These are phyloP conservation scores for Meredithiella fracta DNA, from an alignment of 2,329 filamentous ascomycete species.

Conservation along the genomic window DNA sequence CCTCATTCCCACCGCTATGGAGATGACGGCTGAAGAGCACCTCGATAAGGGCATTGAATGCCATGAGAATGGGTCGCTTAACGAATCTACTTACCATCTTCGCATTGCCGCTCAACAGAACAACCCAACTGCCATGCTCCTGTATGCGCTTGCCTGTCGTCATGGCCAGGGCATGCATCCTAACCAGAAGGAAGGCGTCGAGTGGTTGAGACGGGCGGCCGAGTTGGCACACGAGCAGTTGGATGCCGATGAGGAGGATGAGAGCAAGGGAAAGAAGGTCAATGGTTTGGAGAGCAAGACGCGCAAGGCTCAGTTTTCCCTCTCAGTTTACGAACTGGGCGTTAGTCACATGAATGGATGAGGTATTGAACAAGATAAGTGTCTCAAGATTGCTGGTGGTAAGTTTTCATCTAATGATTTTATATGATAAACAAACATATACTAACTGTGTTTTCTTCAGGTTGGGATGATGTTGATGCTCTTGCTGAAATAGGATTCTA, in stretches of 20 bases:
- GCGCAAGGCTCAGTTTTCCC: constrained; percentile 79
- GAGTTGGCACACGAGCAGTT: constrained; percentile 70
- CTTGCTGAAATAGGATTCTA: constrained; percentile 90
- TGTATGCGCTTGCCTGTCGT: constrained; percentile 85
- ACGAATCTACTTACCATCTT: constrained; percentile 91
- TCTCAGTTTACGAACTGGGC: constrained; percentile 90
- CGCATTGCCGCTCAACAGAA: constrained; percentile 74
- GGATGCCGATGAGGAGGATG: constrained; percentile 58
- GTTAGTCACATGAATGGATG: constrained; percentile 97
- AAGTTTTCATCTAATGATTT: constrained; percentile 23
- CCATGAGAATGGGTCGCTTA: constrained; percentile 72
- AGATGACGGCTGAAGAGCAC: constrained; percentile 74
- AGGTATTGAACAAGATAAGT: constrained; percentile 88
- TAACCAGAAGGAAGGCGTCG: constrained; percentile 76
- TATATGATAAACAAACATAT: background rate
- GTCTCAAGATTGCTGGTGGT: constrained; percentile 80
- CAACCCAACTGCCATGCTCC: constrained; percentile 82
- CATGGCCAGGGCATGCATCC: constrained; percentile 97
- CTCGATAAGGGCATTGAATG: constrained; percentile 77
- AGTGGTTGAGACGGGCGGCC: constrained; percentile 83
- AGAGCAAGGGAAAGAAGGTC: constrained; percentile 44
- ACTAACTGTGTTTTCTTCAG: constrained; percentile 24
- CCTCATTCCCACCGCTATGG: constrained; percentile 40
- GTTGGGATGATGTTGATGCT: constrained; percentile 90
- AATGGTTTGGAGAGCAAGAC: constrained; percentile 59